These are phyloP conservation scores for Hyphopichia homilentoma DNA, from an alignment of 805 yeast genomes.

Conservation along the genomic window DNA sequence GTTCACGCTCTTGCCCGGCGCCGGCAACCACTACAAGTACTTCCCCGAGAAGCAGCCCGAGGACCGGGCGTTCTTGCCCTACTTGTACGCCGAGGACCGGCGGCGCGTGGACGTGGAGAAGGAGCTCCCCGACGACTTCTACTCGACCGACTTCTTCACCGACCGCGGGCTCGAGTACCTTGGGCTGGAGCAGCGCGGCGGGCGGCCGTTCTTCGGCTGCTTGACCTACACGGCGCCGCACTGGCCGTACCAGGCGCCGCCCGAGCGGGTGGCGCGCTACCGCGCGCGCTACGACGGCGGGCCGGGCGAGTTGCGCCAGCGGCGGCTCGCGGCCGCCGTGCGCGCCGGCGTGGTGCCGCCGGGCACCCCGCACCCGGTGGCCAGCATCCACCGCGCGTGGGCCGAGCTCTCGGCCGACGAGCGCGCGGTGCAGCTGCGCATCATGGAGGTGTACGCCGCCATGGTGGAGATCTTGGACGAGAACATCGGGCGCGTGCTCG, in stretches of 20 bases:
- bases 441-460: conserved; percentile 61
- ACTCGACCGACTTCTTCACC: conserved; percentile 44
- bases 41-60: conserved; percentile 30
- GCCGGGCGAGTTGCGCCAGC: conserved; percentile 39
- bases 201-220: conserved; percentile 51
- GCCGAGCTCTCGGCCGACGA: conserved; percentile 36
- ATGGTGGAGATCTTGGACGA: conserved; percentile 56
- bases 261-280: conserved; percentile 43
- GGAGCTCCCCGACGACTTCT: conserved; percentile 44
- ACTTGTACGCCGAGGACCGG: conserved; percentile 39
- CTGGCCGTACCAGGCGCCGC: conserved; percentile 65
- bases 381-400: conserved; percentile 43
- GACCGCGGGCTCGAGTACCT: conserved; percentile 39
- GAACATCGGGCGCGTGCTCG: conserved; percentile 48
- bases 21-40: conserved; percentile 53
- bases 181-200: conserved; percentile 23
- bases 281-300: conserved; percentile 47
- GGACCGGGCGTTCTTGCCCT: conserved; percentile 31
- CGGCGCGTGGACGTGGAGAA: conserved; percentile 29
- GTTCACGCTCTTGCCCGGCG: conserved; percentile 51
- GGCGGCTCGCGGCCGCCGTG: conserved; percentile 36
- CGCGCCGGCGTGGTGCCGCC: conserved; percentile 46
- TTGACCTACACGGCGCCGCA: conserved; percentile 64
- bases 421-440: conserved; percentile 32
- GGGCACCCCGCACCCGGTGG: conserved; percentile 42